Evolutionary conservation across 2,329 filamentous ascomycete genomes (phyloP), one percentile per base, ranked within the genome.

Genomic region (Rhinocladiella mackenziei): DNA sequence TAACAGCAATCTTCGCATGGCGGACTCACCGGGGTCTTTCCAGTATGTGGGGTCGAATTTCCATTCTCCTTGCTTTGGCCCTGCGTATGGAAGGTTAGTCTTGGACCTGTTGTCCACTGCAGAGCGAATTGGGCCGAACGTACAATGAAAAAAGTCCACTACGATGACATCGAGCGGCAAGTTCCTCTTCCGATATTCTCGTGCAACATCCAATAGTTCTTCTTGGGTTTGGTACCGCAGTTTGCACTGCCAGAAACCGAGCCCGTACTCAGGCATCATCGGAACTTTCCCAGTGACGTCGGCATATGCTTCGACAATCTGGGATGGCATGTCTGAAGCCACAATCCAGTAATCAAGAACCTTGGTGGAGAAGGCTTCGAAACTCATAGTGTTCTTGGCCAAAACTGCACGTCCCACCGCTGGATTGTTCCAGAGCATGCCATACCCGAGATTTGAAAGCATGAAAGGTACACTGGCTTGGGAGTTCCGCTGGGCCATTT

Each of bases 171-270:
- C 78, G 13, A 84, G 66, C 0, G 80, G 80, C 11, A 84, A 58
- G 0, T 74, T 58, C 1, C 78, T 65, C 22, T 64, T 62, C 39
- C 70, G 72, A 50, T 83, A 78, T 56, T 83, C 78, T 4, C 80
- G 62, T 1, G 80, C 80, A 1, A 84, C 72, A 4, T 66, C 60
- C 0, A 84, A 66, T 0, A 83, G 58, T 57, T 84, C 78, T 13
- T 82, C 78, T 55, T 84, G 81, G 0, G 75, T 83, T 60, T 78
- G 76, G 53, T 84, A 84, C 1, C 80, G 70, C 8, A 83, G 64
- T 60, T 81, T 83, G 61, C 78, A 82, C 58, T 84, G 80, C 80
- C 80, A 83, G 58, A 83, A 84, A 0, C 80, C 80, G 0, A 84
- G 67, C 0, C 79, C 80, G 54, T 81, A 83, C 53, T 83, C 80